Base-by-base conservation (phyloP, 1,284 basidiomycete species). In the Pseudozyma hubeiensis region DNA sequence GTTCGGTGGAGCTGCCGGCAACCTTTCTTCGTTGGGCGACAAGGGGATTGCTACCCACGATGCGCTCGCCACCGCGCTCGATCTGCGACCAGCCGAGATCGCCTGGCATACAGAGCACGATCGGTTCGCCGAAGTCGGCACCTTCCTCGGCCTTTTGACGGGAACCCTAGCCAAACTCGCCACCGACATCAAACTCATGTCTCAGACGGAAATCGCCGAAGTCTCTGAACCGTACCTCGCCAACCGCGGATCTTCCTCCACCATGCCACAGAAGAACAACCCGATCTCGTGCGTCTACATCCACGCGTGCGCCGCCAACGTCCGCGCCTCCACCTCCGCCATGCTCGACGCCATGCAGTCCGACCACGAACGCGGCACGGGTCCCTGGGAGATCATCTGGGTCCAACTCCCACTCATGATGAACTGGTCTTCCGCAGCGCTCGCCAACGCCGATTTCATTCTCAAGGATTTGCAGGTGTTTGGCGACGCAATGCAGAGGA, bases 111-210 rank as follows among this genome's bases (percentile, higher is more conserved):
- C 47, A 7, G 47, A 48, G n/a, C 47, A 48, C 33, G 47, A 48
- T 19, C 47, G 47, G 33, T 48, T 48, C 19, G 47, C 47, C 33
- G 47, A 48, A n/a, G 47, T 48, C n/a, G 47, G 47, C 16, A 35
- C 47, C 33, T 48, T 48, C n/a, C 33, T 48, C 16, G 47, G 47
- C n/a, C 33, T 48, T 2, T 16, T 48, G 7, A 48, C 47, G n/a
- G 47, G 47, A 5, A 48, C 47, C 5, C 47, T 48, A 0, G 47
- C 47, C 47, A 48, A 48, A 35, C 47, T 48, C 47, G 47, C 47
- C 47, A 48, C 47, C 16, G 47, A 48, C 47, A 48, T 48, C 47
- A 48, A 48, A n/a, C 47, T 48, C 30, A 48, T 48, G 47, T 48
- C 47, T 5, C 47, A 48, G 31, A 48, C 47, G 33, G 47, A 48